Evolutionary conservation across 768 basidiomycete species (phyloP).

Genomic region (Lentinula sp.): DNA sequence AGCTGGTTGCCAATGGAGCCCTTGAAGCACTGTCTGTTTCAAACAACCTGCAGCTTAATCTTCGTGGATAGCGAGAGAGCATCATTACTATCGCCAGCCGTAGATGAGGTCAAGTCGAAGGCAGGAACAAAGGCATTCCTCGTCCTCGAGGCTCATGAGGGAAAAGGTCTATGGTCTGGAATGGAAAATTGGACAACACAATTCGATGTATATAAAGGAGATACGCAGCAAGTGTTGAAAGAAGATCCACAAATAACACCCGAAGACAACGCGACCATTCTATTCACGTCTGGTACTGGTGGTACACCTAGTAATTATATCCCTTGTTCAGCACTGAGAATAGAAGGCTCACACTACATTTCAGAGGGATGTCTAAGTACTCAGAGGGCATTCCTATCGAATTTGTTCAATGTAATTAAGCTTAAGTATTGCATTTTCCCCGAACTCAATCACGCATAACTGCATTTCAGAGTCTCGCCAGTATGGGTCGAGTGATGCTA

Average conservation of each 20-base stretch:
- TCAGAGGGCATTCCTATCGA: slow-evolving; percentile 56
- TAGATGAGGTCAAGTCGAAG: slow-evolving; percentile 20
- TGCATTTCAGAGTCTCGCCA: slow-evolving; percentile 34
- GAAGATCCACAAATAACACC: slow-evolving; percentile 30
- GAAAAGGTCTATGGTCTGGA: slow-evolving; percentile 30
- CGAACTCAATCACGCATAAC: not conserved
- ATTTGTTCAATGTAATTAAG: slow-evolving; percentile 42
- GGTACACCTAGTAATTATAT: slow-evolving; percentile 2
- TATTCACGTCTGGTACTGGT: slow-evolving; percentile 55
- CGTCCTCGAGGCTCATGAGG: slow-evolving; percentile 28
- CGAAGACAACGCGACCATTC: slow-evolving; percentile 58
- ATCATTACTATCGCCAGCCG: slow-evolving; percentile 30
- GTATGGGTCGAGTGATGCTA: slow-evolving; percentile 36
- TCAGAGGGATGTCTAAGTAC: slow-evolving; percentile 55
- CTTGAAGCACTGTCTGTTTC: slow-evolving; percentile 47
- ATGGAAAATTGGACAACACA: slow-evolving; percentile 35
- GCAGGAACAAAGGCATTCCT: slow-evolving; percentile 24
- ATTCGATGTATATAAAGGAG: slow-evolving; percentile 24
- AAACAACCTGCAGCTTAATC: slow-evolving; percentile 47
- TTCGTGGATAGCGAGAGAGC: slow-evolving; percentile 56
- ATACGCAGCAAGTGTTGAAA: slow-evolving; percentile 9
- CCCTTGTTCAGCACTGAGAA: slow-evolving; percentile 17
- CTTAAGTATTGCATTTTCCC: not conserved
- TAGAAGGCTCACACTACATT: slow-evolving; percentile 28
- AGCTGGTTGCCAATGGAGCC: slow-evolving; percentile 53